Conservation (phyloP, 1,284 basidiomycete species). For the Microbotryum violaceum region DNA sequence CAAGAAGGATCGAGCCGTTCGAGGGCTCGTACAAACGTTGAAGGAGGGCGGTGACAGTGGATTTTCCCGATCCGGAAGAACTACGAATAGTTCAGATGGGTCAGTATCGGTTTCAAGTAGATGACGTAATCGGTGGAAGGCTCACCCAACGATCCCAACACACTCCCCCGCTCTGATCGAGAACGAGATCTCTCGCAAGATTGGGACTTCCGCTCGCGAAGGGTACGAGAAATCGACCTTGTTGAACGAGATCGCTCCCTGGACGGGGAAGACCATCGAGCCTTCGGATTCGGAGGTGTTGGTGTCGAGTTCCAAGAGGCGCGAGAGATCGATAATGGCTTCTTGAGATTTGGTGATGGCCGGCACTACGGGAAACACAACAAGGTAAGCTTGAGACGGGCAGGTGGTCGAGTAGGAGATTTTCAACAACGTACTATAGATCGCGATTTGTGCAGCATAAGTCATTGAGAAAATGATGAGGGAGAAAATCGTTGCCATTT, state of each 20-base stretch:
- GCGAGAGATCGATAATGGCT: constrained; percentile 69
- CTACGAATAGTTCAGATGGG: constrained; percentile 38
- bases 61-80: constrained; percentile 79
- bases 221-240: constrained; percentile 80
- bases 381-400: neutral
- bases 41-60: constrained; percentile 70
- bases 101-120: neutral
- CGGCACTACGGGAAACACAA: constrained; percentile 15
- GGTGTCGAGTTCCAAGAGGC: constrained; percentile 53
- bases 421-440: constrained; percentile 61
- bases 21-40: constrained; percentile 78
- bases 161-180: constrained; percentile 66
- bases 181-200: constrained; percentile 70
- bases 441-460: constrained; percentile 79
- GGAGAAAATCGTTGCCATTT: constrained; percentile 83
- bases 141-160: constrained; percentile 67
- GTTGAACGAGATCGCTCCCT: constrained; percentile 64
- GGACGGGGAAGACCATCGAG: constrained; percentile 51
- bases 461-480: constrained; percentile 89
- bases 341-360: constrained; percentile 25
- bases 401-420: neutral
- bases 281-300: constrained; percentile 63
- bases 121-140: neutral
- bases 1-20: constrained; percentile 56
- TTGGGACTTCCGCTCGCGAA: constrained; percentile 63